Evolutionary conservation across 495 filamentous ascomycete genomes (phyloP), one percentile per base, ranked within the genome.

Genomic region (Neurospora sp.): DNA sequence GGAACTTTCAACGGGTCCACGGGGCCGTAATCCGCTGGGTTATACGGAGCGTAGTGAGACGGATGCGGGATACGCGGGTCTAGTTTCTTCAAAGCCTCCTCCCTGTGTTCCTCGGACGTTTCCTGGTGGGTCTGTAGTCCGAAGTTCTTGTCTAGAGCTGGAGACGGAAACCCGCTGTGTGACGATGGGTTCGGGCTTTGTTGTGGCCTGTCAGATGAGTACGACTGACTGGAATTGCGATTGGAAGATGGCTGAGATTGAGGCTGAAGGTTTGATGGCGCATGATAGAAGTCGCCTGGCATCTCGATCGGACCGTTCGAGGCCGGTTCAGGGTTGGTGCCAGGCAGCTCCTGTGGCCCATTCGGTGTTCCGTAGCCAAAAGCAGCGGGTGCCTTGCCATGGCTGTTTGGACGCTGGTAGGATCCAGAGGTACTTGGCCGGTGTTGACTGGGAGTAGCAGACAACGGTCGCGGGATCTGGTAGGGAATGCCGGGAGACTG

Each of bases 241-340:
- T 76, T 75, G 42, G 23, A 69, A 0, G 46, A 73, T 39, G 71
- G 76, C n/a, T 59, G 72, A 16, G 42, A 14, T 5, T 73, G 73
- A 0, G 66, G 71, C 76, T 73, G 74, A 20, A 41, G 71, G 11
- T 75, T 76, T 14, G 75, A 72, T 59, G 80, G 74, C 8, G 75
- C 40, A 23, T 85, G 76, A 42, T 80, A 81, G 72, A 81, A 86
- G 74, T 86, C 84, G 16, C 85, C 85, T 0, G 85, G 83, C 70
- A 86, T 80, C 72, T 86, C 85, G 71, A 84, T 81, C 42, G 83
- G 73, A 20, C 77, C 77, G n/a, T 76, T 74, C 54, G 38, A 69
- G 5, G 62, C 44, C 4, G 72, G 46, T 12, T 72, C 70, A 23
- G 71, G 39, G 48, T 75, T 74, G 4, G 48, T 54, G 9, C 59